These are phyloP conservation scores for Bothriochloa decipiens DNA, from an alignment of 176 grass and related monocot species.

Conservation along the genomic window DNA sequence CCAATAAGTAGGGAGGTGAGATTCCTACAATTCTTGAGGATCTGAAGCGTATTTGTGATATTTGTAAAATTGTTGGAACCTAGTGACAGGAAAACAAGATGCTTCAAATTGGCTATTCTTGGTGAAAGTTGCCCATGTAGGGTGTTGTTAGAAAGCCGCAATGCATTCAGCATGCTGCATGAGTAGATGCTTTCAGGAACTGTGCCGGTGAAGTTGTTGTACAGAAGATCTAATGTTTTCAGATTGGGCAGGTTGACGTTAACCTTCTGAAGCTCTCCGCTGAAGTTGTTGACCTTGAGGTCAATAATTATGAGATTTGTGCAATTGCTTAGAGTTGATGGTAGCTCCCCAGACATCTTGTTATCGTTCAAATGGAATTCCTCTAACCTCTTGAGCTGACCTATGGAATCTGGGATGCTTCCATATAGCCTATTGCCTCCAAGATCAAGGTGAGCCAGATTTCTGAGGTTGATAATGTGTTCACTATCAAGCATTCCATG, in stretches of 20 bases:
- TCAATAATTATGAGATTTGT: conserved; percentile 19
- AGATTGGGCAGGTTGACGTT: conserved; percentile 36
- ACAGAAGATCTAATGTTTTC: conserved; percentile 33
- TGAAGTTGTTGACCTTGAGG: conserved; percentile 40
- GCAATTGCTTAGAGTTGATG: conserved; percentile 43
- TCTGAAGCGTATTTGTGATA: conserved; percentile 39
- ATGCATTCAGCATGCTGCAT: conserved; percentile 39
- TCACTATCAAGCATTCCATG: conserved; percentile 17
- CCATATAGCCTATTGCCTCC: conserved; percentile 31
- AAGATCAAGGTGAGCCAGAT: conserved; percentile 44
- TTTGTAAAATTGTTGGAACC: conserved; percentile 23
- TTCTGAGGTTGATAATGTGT: conserved; percentile 27
- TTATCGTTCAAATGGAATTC: conserved; percentile 34
- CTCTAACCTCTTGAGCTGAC: conserved; percentile 40
- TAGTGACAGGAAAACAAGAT: conserved; percentile 46
- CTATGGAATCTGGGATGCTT: conserved; percentile 38
- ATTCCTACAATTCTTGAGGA: conserved; percentile 31
- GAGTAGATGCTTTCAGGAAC: conserved; percentile 58
- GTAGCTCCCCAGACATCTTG: conserved; percentile 41
- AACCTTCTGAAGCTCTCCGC: conserved; percentile 32
- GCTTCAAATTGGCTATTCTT: conserved; percentile 30
- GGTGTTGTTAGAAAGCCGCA: conserved; percentile 21
- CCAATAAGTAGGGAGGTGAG: conserved; percentile 40
- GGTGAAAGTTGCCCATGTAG: conserved; percentile 41
- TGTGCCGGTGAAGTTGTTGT: conserved; percentile 37